Percentiles rank a stretch among this genome's conserved stretches.
Evolutionary conservation across 2,329 filamentous ascomycete genomes (phyloP).

Genomic region (Cadophora sp.): DNA sequence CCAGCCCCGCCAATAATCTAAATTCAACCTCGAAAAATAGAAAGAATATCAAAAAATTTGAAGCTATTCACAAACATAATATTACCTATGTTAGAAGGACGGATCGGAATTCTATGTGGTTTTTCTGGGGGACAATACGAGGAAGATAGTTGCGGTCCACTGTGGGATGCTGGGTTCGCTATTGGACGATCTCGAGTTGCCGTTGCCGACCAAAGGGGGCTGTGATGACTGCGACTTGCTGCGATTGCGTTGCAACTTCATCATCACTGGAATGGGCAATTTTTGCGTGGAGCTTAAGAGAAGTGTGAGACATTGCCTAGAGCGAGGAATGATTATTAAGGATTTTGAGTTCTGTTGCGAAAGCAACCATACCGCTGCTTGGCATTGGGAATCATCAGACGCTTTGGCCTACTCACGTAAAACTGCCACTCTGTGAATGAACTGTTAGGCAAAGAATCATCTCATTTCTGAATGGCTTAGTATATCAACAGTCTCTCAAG

Average conservation of each 20-base stretch:
- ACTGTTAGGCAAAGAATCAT: no score
- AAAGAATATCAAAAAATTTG: neutral
- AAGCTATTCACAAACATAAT: conserved; percentile 2
- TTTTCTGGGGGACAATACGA: neutral
- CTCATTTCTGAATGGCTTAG: no score
- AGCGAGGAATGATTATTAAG: neutral
- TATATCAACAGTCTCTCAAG: no score
- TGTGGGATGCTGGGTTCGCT: conserved; percentile 5
- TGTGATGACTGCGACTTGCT: conserved; percentile 22
- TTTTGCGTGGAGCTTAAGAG: conserved; percentile 13
- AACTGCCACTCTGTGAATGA: no score
- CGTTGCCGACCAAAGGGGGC: conserved; percentile 17
- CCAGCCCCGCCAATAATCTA: conserved; percentile 15
- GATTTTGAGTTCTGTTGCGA: neutral
- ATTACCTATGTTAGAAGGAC: neutral
- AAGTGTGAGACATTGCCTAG: neutral
- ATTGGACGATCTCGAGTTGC: no score
- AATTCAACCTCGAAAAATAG: conserved; percentile 1
- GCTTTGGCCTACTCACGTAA: neutral
- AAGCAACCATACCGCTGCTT: neutral
- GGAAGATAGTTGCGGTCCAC: neutral
- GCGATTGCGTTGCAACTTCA: conserved; percentile 20
- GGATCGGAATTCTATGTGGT: neutral
- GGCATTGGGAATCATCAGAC: neutral
- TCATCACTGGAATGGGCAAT: conserved; percentile 21